Conservation (phyloP, 129 eudicot species). For the Flaveria robusta region DNA sequence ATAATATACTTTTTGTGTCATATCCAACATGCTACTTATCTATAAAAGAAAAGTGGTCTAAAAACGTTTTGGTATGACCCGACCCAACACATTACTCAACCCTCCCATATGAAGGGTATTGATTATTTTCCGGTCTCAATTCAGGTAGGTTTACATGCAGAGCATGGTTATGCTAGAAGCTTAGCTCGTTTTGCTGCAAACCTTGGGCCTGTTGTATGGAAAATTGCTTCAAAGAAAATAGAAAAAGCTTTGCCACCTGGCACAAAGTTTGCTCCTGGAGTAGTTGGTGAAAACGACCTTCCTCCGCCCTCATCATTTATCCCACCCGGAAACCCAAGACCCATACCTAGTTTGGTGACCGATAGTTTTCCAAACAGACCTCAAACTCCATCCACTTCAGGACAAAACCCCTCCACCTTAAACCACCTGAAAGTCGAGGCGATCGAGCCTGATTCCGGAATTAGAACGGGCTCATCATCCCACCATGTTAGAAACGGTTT, state of each 20-base stretch:
- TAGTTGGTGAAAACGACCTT: constrained; percentile 67
- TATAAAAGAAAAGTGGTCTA: neutral
- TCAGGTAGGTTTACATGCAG: constrained; percentile 82
- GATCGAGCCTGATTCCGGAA: constrained; percentile 41
- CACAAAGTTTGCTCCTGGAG: constrained; percentile 73
- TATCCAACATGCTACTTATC: neutral
- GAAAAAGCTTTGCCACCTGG: constrained; percentile 67
- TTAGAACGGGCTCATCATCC: constrained; percentile 19
- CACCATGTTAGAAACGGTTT: constrained; percentile 57
- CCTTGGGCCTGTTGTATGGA: constrained; percentile 93
- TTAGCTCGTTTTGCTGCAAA: constrained; percentile 86
- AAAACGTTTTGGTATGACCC: neutral
- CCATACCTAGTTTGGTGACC: constrained; percentile 23
- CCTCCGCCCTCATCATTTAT: constrained; percentile 38
- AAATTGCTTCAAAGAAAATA: constrained; percentile 72
- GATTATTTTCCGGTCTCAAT: neutral
- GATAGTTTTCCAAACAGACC: constrained; percentile 36
- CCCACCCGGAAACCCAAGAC: constrained; percentile 40
- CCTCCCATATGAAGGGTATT: constrained; percentile 4
- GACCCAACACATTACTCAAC: neutral
- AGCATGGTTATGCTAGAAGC: constrained; percentile 92
- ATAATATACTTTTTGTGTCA: neutral
- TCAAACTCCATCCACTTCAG: constrained; percentile 41
- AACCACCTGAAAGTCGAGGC: constrained; percentile 33
- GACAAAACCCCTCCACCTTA: constrained; percentile 24